Base-by-base conservation (phyloP, 176 grass and related monocot genomes). In the Luzula sylvatica region DNA sequence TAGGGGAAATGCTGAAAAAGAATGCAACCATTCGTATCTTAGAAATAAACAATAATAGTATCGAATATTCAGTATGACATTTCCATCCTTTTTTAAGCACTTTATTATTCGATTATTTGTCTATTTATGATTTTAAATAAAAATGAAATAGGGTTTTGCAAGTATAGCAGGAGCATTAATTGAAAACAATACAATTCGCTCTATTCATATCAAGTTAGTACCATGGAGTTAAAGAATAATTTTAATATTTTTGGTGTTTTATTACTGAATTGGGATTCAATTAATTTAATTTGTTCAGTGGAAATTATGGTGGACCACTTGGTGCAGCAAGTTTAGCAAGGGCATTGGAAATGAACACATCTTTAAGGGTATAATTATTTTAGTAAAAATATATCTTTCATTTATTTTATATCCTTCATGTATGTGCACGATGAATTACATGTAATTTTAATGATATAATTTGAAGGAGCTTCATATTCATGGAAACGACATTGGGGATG, bases 191-290 rank as follows among this genome's bases (percentile, higher is more conserved):
- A 42, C 62, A 11, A 75, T 89, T 71, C 66, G 80, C 45, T 82
- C 81, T 42, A 79, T 96, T 76, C 87, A 86, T 79, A 70, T 89
- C 71, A 96, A 89, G 90, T 96, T 68, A 96, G 68, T 89, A 8
- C 16, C 42, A 68, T 62, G 32, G 50, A 55, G 58, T 42, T 42
- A 18, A 45, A 23, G n/a, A n/a, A n/a, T 65, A 62, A 15, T 40
- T 69, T 71, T 58, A 42, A 15, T 53, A 43, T 18, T 61, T 67
- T 56, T 73, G 21, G 18, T 65, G 26, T 74, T 40, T 15, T 15
- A 26, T 26, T 12, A 47, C 38, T 80, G 74, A 80, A 42, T 50
- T 50, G 27, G 51, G 11, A 16, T 73, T 25, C 3, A 38, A 20
- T 61, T 49, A 46, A 24, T 75, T n/a, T n/a, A 51, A 73, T 16